Evolutionary conservation across 1,139 yeast genomes (phyloP).

Genomic region (Yamadazyma taylorii): DNA sequence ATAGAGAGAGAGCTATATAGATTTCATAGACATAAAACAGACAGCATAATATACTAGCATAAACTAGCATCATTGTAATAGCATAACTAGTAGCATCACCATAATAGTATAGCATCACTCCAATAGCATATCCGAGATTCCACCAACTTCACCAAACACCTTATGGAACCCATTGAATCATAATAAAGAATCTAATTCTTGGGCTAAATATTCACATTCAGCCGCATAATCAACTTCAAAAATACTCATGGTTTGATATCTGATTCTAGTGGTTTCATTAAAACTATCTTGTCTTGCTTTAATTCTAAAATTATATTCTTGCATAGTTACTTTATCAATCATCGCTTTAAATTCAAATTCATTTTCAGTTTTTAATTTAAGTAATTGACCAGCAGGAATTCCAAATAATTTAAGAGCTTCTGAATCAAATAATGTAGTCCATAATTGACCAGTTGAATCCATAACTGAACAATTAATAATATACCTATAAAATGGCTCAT

Average conservation of each 20-base stretch:
- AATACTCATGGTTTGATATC: conserved; percentile 66
- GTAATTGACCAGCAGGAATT: conserved; percentile 65
- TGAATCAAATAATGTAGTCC: conserved; percentile 87
- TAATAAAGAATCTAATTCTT: conserved; percentile 46
- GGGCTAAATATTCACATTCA: conserved; percentile 62
- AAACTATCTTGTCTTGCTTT: conserved; percentile 84
- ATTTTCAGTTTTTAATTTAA: conserved; percentile 48
- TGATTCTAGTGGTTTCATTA: conserved; percentile 73
- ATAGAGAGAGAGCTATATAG: conserved; percentile 1
- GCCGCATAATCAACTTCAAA: conserved; percentile 56
- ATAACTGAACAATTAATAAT: conserved; percentile 68
- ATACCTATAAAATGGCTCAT: conserved; percentile 75
- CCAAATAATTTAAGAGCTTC: conserved; percentile 74
- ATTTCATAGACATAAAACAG: background rate
- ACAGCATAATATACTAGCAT: too few species aligned
- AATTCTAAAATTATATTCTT: conserved; percentile 70
- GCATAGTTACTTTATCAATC: conserved; percentile 57
- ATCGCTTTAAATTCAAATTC: conserved; percentile 48
- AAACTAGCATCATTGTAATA: too few species aligned
- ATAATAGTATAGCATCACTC: background rate
- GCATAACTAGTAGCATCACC: too few species aligned
- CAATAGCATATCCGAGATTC: too few species aligned
- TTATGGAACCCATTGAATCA: too few species aligned
- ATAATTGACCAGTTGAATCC: conserved; percentile 80
- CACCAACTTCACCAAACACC: too few species aligned